phyloP scores from a whole-genome alignment of 2,329 filamentous ascomycete species.

The Tolypocladium inflatum region DNA sequence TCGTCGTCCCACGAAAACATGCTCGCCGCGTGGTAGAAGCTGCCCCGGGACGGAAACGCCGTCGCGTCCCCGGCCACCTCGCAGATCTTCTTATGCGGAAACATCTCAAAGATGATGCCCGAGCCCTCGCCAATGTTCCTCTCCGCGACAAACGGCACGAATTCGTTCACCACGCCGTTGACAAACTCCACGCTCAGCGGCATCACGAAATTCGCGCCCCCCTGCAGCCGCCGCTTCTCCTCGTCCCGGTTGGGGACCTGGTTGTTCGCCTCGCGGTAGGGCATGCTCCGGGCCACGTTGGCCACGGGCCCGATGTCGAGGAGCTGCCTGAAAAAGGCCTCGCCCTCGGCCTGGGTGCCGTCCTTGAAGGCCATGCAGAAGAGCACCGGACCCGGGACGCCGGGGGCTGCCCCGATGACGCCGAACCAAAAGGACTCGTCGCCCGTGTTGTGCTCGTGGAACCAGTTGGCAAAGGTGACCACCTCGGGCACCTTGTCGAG shows the following conservation, averaged over 20 bases:
- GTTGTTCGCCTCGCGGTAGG: conserved; percentile 28
- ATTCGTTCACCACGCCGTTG: conserved; percentile 16
- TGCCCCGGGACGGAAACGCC: conserved; percentile 34
- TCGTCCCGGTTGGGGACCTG: conserved; percentile 19
- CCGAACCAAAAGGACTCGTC: conserved; percentile 9
- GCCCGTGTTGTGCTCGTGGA: conserved; percentile 15
- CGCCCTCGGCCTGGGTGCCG: conserved; percentile 23
- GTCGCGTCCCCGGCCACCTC: conserved; percentile 25
- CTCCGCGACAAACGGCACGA: conserved; percentile 15
- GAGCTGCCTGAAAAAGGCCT: conserved; percentile 22
- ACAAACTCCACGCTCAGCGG: conserved; percentile 22
- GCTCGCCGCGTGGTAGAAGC: conserved; percentile 32
- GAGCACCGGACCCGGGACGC: not conserved
- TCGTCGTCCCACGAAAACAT: conserved; percentile 29
- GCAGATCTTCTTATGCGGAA: conserved; percentile 19
- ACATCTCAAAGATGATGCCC: conserved; percentile 26
- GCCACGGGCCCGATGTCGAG: conserved; percentile 23
- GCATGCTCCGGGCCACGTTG: conserved; percentile 25
- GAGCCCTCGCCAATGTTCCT: conserved; percentile 12
- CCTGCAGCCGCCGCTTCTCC: conserved; percentile 22
- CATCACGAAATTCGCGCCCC: conserved; percentile 30
- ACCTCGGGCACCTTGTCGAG: conserved; percentile 15
- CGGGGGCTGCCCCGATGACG: conserved; percentile 20
- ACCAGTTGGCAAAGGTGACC: conserved; percentile 18
- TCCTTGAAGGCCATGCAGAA: conserved; percentile 6